Evolutionary conservation across 768 basidiomycete genomes (phyloP), one percentile per base, ranked within the genome.

Genomic region (Astraeus odoratus): DNA sequence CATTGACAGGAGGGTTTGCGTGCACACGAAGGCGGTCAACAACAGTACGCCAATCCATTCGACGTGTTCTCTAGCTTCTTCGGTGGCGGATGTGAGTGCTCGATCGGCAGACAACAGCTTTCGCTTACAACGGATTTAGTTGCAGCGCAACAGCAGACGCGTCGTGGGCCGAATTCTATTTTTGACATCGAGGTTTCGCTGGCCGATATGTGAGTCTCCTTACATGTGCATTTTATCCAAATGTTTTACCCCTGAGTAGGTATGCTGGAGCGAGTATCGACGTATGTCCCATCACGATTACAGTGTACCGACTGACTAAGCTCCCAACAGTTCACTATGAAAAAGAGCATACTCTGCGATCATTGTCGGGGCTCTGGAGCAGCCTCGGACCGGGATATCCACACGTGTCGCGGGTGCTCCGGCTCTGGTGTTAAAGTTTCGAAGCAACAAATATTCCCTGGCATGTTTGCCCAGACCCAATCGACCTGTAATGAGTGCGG

Each of bases 301-400:
- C 27, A 12, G n/a, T 23, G 31, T 18, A 25, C 22, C 18, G 19
- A 34, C 42, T 65, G 29, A 54, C 18, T 25, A 10, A 27, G 42
- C 3, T 47, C 10, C n/a, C 27, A 16, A 12, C 53, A 98, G 92
- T 95, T 99, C 66, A 85, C 87, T 71, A 75, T 97, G 60, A 86
- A 83, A 63, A 94, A 95, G 61, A 80, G 82, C 43, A 80, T 95
- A 27, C 81, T 99, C 15, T 99, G 96, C 58, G 93, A 97, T 64
- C 89, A 96, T 60, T 99, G 96, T 67, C 83, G 93, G 58, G 96
- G 96, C 19, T 81, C 90, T 0, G 96, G 96, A 19, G 96, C 96
- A 0, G 86, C 91, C 1, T 87, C 90, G 0, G 88, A 91, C 47
- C 65, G 76, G 6, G 89, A 96, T 58, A 87, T 96, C 39, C 87